Percentiles rank a stretch among this genome's conserved stretches.
Conservation (phyloP, 768 basidiomycete species). For the Suillus paluster region DNA sequence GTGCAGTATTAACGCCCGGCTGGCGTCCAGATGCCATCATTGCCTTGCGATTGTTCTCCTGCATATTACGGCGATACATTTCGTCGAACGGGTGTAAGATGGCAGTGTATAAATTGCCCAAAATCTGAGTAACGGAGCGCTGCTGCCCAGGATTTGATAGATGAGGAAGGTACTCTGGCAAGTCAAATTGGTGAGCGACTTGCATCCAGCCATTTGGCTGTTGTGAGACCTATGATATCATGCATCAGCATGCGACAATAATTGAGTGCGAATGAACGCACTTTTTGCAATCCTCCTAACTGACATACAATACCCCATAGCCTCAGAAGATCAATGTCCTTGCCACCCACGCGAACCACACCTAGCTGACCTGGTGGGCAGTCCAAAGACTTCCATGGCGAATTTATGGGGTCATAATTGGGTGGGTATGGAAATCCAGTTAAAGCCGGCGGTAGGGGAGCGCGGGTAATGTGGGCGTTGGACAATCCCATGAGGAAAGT, state of each 20-base stretch:
- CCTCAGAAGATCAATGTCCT: constrained; percentile 77
- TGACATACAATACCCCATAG: constrained; percentile 67
- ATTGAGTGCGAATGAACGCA: constrained; percentile 40
- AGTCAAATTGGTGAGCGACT: constrained; percentile 58
- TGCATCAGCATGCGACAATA: constrained; percentile 18
- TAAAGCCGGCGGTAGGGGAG: constrained; percentile 76
- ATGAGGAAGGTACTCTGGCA: constrained; percentile 58
- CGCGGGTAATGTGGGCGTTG: constrained; percentile 57
- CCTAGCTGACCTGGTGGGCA: constrained; percentile 60
- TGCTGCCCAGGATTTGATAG: constrained; percentile 50
- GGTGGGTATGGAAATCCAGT: constrained; percentile 62
- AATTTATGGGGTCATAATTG: constrained; percentile 63
- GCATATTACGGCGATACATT: constrained; percentile 61
- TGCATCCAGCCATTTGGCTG: constrained; percentile 58
- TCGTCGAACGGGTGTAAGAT: constrained; percentile 78
- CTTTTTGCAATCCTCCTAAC: constrained; percentile 64
- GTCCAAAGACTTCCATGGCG: constrained; percentile 71
- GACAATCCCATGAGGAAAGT: constrained; percentile 66
- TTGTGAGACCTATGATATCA: constrained; percentile 45
- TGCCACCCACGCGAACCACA: constrained; percentile 68
- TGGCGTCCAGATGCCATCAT: constrained; percentile 47
- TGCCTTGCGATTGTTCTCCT: constrained; percentile 61
- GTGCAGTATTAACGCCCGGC: constrained; percentile 15
- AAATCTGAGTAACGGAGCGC: constrained; percentile 50
- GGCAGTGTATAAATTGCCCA: constrained; percentile 63